Base-by-base conservation (phyloP, 108 stramenopile species). In the Skeletonema tropicum region DNA sequence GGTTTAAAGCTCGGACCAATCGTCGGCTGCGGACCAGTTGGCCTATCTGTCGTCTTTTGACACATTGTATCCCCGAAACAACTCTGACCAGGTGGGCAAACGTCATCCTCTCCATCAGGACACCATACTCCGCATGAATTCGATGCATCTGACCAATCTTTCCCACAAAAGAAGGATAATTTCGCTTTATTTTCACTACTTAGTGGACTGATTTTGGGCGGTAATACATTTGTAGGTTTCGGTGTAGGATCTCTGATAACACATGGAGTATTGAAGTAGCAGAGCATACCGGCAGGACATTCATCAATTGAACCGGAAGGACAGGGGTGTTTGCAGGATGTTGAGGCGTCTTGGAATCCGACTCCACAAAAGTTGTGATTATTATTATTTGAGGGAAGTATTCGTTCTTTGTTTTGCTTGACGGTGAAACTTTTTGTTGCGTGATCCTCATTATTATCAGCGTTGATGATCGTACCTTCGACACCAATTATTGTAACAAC, bases 1-100 rank as follows among this genome's bases (percentile, higher is more conserved):
- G 73, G 73, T 26, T 57, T 55, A 2, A 23, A 21, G 5, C 64
- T 74, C 0, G 73, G 73, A 13, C 64, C 45, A 30, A 29, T 57
- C 26, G 64, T 59, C 11, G 73, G 73, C 26, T 58, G 23, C 10
- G 73, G 73, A 3, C 39, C 2, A 13, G 73, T 66, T 5, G 73
- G 73, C 7, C 63, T 21, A 35, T 35, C 29, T 3, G 73, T 66
- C 0, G 73, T 74, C n/a, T 74, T 57, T 45, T 66, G 64, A 64
- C 73, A 74, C 6, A 36, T 25, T 19, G 73, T 74, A 41, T 74
- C 73, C 1, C 64, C 55, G 32, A 74, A 74, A 29, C 73, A 66
- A 13, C 23, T 39, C 39, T 65, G 12, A 58, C 73, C 73, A n/a
- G 42, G 58, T 3, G 64, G 64, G 35, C 73, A 74, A 1, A 42